Evolutionary conservation across 1,139 yeast genomes (phyloP).

Genomic region (Sugiyamaella xylanicola): DNA sequence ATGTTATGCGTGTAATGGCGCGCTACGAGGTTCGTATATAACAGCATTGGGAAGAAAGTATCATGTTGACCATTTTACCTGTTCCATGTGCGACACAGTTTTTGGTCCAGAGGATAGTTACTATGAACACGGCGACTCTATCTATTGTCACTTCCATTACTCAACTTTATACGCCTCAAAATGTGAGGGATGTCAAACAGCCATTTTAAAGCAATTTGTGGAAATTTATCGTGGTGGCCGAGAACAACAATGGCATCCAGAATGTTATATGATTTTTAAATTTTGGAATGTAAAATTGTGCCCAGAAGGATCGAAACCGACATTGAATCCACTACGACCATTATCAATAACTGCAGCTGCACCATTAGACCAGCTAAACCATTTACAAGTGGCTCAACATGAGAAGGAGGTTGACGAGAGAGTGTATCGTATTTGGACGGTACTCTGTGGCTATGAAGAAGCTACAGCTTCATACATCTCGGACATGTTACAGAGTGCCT

Average conservation of each 20-base stretch:
- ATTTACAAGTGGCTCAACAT: slow-evolving; percentile 55
- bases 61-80: slow-evolving; percentile 93
- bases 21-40: slow-evolving; percentile 89
- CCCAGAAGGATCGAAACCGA: slow-evolving; percentile 34
- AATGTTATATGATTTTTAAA: slow-evolving; percentile 95
- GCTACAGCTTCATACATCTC: slow-evolving; percentile 90
- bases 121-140: slow-evolving; percentile 80
- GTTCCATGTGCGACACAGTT: slow-evolving; percentile 82
- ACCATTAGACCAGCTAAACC: slow-evolving; percentile 45
- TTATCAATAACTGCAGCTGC: slow-evolving; percentile 27
- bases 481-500: slow-evolving; percentile 86
- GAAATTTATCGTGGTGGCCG: slow-evolving; percentile 92
- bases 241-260: slow-evolving; percentile 98
- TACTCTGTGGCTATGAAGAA: slow-evolving; percentile 87
- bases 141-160: slow-evolving; percentile 91
- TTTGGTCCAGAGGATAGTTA: slow-evolving; percentile 93
- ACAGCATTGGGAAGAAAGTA: slow-evolving; percentile 91
- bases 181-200: slow-evolving; percentile 91
- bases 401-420: slow-evolving; percentile 66
- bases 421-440: slow-evolving; percentile 84
- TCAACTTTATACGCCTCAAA: slow-evolving; percentile 80
- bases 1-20: slow-evolving; percentile 81
- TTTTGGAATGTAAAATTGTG: slow-evolving; percentile 84
- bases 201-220: slow-evolving; percentile 91
- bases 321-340: slow-evolving; percentile 31